Evolutionary conservation across 2,329 filamentous ascomycete genomes (phyloP), one percentile per base, ranked within the genome.

Genomic region (Colletotrichum phormii): DNA sequence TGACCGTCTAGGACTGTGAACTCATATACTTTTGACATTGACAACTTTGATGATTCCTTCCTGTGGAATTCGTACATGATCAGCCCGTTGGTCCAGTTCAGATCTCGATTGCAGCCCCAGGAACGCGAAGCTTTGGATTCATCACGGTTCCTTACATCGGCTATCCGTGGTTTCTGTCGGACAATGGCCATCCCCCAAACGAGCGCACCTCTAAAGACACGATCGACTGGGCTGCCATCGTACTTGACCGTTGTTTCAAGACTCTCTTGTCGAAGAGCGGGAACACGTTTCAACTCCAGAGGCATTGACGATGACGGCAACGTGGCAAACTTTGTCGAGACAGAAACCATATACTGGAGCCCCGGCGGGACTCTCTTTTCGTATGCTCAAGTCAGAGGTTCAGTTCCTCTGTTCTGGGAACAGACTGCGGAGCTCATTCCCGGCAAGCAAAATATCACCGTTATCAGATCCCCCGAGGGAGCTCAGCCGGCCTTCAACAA

Each of bases 41-140:
- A 98, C 80, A 97, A 94, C 78, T 91, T 98, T 74, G 95, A 99
- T 81, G 93, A 95, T 78, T 93, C 94, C 1, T 98, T 98, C 80
- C 84, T 99, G 22, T 99, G 97, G 97, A 99, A 99, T 80, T 97
- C 95, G 4, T 98, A 97, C 83, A 98, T 99, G 95, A 98, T 99
- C 78, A 92, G 93, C 75, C 95, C 97, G 5, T 87, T 99, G 66
- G 92, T 98, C 35, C 90, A 95, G 80, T 98, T 99, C 81, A 92
- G 97, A 55, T 95, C 93, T 35, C 90, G 94, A 22, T 87, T 99
- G 59, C 89, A 94, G 73, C 89, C 90, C 6, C 88, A 90, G 66
- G 95, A 98, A 77, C 93, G 92, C 76, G 88, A 90, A 73, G 91
- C 91, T 5, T 88, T 99, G n/a, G 97, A 99, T 84, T 87, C 89